Base-by-base conservation (phyloP, 257 asterid species). In the Solanum virginianum region DNA sequence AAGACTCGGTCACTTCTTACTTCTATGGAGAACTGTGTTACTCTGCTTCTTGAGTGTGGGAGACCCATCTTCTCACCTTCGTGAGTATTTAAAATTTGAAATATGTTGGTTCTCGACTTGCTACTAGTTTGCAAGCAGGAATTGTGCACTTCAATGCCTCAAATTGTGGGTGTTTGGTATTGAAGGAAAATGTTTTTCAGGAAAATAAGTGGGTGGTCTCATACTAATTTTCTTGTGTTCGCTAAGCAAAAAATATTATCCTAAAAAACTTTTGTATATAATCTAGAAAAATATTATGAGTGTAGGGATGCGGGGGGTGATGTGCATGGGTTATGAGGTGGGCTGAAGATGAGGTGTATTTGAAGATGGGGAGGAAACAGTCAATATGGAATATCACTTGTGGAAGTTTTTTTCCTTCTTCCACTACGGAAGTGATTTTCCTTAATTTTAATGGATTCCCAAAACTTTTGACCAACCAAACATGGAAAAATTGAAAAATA, bases 11-110 rank as follows among this genome's bases (percentile, higher is more conserved):
- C 99, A 22, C 91, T 94, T 86, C 98, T 97, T 66, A 90, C 93
- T 79, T 97, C 98, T 43, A 86, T 95, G 92, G 98, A 95, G 90
- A 95, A 94, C 90, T 84, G 89, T 92, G 98, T 95, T 68, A 97
- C 99, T 2, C 87, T 97, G 17, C 89, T 89, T 75, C 98, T 97
- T 0, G 91, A 92, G 86, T 90, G 96, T 86, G 99, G 95, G 88
- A 91, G 87, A 85, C 95, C 98, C 51, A 65, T 97, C 65, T 92
- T 85, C 87, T 71, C 97, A 3, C 94, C 95, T 68, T 94, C 98
- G 99, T 95, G 85, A 92, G 98, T 84, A 22, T 84, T 89, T 16
- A 5, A 26, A 79, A 16, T 79, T 16, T 79, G 41, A 53, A 26
- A 17, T 53, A 79, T 16, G 39, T 14, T 51, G 82, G 26, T 26